A percentile compares a stretch with the other conserved stretches of the same genome.
phyloP scores from a whole-genome alignment of 192 early-diverging fungal genomes.

The Coemansia brasiliensis region DNA sequence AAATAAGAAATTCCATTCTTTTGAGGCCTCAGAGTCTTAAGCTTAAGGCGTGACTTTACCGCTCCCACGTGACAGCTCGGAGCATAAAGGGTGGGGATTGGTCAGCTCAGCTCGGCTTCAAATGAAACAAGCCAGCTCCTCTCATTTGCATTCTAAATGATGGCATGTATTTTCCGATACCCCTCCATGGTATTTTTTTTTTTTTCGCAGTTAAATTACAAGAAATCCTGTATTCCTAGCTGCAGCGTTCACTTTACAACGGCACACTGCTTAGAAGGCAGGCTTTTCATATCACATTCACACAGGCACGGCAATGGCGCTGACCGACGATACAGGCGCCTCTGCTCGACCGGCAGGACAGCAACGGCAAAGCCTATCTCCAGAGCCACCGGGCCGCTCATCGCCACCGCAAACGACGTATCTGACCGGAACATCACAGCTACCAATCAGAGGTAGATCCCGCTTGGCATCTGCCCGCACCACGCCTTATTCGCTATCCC shows the following conservation, averaged over 20 bases:
- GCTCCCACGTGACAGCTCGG: no score
- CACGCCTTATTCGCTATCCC: slow-evolving; percentile 23
- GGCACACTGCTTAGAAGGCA: no score
- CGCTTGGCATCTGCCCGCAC: slow-evolving; percentile 20
- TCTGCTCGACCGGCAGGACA: slow-evolving; percentile 1
- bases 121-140: no score
- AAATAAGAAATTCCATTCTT: no score
- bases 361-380: not conserved
- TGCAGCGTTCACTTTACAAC: no score
- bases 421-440: slow-evolving; percentile 29
- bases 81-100: no score
- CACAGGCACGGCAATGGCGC: not conserved
- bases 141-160: no score
- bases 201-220: not conserved
- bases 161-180: no score
- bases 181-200: not conserved
- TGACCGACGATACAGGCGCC: not conserved
- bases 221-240: slow-evolving; percentile 2
- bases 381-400: not conserved
- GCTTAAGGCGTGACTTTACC: no score
- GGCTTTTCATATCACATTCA: no score
- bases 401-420: slow-evolving; percentile 1
- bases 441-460: slow-evolving; percentile 19
- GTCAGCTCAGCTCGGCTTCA: no score
- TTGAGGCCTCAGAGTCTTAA: no score